Percentiles rank a stretch among this genome's conserved stretches.
Conservation (phyloP, 2,329 filamentous ascomycete genomes). For the Cladosporium colombiae region DNA sequence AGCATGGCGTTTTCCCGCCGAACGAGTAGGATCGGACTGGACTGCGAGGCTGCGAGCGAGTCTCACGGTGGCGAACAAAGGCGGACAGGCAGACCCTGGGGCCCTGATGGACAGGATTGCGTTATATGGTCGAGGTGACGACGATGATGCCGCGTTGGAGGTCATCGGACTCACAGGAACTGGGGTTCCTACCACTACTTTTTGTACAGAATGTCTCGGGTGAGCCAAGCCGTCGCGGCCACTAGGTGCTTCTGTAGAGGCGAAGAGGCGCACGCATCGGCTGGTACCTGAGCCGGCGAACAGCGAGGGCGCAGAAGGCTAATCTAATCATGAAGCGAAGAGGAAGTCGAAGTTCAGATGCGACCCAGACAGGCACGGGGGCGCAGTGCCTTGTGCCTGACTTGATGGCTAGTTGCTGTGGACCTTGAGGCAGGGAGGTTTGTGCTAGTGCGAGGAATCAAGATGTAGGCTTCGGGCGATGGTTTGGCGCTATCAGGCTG, state of each 20-base stretch:
- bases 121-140: constrained; percentile 15
- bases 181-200: background rate
- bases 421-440: constrained; percentile 1
- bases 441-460: background rate
- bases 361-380: constrained; percentile 10
- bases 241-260: background rate
- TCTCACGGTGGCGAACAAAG: constrained; percentile 4
- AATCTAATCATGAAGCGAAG: background rate
- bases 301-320: constrained; percentile 11
- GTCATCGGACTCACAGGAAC: constrained; percentile 12
- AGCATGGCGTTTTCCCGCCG: background rate
- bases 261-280: constrained; percentile 8
- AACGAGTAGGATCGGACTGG: background rate
- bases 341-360: background rate
- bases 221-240: constrained; percentile 10
- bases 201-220: constrained; percentile 18
- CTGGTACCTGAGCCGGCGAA: constrained; percentile 16
- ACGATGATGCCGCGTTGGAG: background rate
- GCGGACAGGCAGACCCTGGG: background rate
- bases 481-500: constrained; percentile 5
- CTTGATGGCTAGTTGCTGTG: constrained; percentile 6
- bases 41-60: background rate
- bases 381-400: constrained; percentile 17
- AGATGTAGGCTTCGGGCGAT: background rate
- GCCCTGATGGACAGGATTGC: background rate